These are phyloP conservation scores for Shiraia sp. DNA, from an alignment of 2,329 filamentous ascomycete genomes.

Conservation along the genomic window DNA sequence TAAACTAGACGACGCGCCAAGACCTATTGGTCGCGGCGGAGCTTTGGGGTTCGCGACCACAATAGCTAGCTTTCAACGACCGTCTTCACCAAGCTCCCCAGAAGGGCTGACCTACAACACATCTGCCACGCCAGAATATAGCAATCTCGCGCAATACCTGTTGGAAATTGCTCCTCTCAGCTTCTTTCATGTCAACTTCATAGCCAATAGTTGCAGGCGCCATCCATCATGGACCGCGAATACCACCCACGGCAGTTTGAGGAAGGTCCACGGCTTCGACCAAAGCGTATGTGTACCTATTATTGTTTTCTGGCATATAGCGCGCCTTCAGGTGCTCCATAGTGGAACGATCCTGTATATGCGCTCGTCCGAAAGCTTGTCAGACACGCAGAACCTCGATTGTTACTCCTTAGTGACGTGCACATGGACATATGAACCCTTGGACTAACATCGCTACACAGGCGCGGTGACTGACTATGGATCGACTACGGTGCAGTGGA, in stretches of 20 bases:
- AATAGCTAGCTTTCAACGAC: too few species aligned
- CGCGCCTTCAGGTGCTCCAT: too few species aligned
- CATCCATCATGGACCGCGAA: slow-evolving; percentile 40
- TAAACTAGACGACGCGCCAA: too few species aligned
- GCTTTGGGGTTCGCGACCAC: not conserved
- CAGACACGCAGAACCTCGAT: not conserved
- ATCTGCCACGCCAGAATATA: too few species aligned
- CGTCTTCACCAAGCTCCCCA: too few species aligned
- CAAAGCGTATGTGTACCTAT: slow-evolving; percentile 37
- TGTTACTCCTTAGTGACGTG: not conserved
- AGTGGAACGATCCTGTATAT: not conserved
- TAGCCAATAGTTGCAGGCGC: slow-evolving; percentile 6
- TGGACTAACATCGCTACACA: slow-evolving; percentile 42
- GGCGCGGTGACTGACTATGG: slow-evolving; percentile 93
- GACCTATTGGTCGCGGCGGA: too few species aligned
- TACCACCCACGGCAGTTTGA: slow-evolving; percentile 42
- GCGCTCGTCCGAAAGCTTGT: not conserved
- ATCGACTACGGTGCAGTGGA: slow-evolving; percentile 87
- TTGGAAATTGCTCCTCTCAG: not conserved
- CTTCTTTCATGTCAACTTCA: slow-evolving; percentile 7
- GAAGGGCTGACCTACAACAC: too few species aligned
- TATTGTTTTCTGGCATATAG: slow-evolving; percentile 1
- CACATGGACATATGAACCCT: not conserved
- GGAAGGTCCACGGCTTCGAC: slow-evolving; percentile 37
- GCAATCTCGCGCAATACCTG: not conserved